Percentiles rank a stretch among this genome's conserved stretches.
phyloP scores from a whole-genome alignment of 108 stramenopile genomes.

The Fragilaria crotonensis region DNA sequence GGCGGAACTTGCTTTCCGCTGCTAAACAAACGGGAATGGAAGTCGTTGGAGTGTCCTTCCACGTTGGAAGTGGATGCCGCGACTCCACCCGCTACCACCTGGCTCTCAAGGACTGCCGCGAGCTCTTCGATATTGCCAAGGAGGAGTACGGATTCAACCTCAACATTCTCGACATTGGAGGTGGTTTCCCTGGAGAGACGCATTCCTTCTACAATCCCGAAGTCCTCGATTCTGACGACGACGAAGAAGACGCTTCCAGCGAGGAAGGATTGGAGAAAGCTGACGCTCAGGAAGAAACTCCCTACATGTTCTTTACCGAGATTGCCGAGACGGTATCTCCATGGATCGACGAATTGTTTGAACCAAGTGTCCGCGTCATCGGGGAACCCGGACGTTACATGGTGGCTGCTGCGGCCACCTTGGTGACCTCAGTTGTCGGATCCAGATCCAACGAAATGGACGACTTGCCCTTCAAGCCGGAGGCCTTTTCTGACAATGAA shows the following conservation, averaged over 20 bases:
- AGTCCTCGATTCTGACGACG: constrained; percentile 20
- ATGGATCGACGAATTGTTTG: constrained; percentile 61
- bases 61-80: constrained; percentile 89
- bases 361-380: constrained; percentile 76
- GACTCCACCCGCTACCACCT: constrained; percentile 73
- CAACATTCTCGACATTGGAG: constrained; percentile 84
- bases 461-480: constrained; percentile 13
- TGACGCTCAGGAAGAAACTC: constrained; percentile 18
- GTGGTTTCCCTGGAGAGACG: constrained; percentile 93
- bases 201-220: constrained; percentile 70
- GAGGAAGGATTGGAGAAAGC: constrained; percentile 24
- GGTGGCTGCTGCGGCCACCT: constrained; percentile 71
- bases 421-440: constrained; percentile 56
- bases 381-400: constrained; percentile 94
- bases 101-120: constrained; percentile 69
- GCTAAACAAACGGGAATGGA: constrained; percentile 61
- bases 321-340: constrained; percentile 68
- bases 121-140: constrained; percentile 73
- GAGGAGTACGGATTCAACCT: constrained; percentile 54
- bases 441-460: constrained; percentile 40
- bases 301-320: constrained; percentile 67
- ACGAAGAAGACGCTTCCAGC: constrained; percentile 22
- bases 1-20: constrained; percentile 48
- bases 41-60: too few relatives aligned
- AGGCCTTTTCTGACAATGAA: constrained; percentile 37